These are phyloP conservation scores for Lathyrus sativus DNA, from an alignment of 306 rosid species.

Conservation along the genomic window DNA sequence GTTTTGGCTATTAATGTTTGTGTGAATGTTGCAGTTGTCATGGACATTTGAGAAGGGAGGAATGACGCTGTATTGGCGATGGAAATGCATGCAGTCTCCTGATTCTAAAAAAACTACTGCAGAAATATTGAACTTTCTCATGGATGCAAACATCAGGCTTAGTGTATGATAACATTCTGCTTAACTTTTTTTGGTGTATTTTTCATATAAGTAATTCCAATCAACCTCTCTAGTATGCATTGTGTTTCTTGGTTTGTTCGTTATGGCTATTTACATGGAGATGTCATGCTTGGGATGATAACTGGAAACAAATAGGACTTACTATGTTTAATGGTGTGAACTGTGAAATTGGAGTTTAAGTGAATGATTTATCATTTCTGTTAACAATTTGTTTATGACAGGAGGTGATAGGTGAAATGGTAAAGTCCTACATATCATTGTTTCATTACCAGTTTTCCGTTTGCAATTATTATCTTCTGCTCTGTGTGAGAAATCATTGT, in stretches of 20 bases:
- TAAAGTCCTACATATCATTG: constrained; percentile 1
- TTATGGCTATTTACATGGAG: constrained; percentile 10
- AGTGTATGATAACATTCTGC: constrained; percentile 67
- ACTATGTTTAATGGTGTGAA: constrained; percentile 7
- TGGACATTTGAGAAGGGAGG: constrained; percentile 94
- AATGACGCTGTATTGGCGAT: constrained; percentile 80
- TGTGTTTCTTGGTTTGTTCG: not conserved
- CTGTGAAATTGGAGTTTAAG: constrained; percentile 22
- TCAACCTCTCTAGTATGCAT: not conserved
- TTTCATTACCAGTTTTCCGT: not conserved
- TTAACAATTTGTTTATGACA: not conserved
- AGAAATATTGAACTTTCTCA: constrained; percentile 75
- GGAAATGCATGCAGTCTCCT: constrained; percentile 74
- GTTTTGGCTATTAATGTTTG: not conserved
- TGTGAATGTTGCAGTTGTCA: constrained; percentile 58
- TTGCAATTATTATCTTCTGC: constrained; percentile 4
- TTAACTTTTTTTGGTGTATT: constrained; percentile 6
- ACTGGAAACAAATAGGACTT: not conserved
- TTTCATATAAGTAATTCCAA: not conserved
- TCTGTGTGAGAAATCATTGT: constrained; percentile 12
- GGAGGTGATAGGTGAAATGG: constrained; percentile 7
- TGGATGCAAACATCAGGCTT: constrained; percentile 77
- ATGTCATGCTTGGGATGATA: constrained; percentile 27
- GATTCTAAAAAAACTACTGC: constrained; percentile 64
- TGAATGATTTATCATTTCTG: not conserved